phyloP scores from a whole-genome alignment of 2,329 filamentous ascomycete genomes.

The Clathrospora elynae region DNA sequence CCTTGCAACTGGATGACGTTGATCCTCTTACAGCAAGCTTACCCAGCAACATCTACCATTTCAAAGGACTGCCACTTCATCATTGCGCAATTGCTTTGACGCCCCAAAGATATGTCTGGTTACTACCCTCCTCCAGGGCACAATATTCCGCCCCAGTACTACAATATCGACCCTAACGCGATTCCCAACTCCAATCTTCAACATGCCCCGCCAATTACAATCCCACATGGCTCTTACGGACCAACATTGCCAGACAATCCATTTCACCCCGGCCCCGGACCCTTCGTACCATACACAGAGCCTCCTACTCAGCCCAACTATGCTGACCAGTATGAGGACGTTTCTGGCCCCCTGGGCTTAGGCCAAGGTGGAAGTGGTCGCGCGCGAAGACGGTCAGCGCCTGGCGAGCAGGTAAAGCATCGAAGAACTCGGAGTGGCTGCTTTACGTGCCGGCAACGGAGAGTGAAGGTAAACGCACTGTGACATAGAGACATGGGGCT shows the following conservation, averaged over 20 bases:
- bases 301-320: constrained; percentile 41
- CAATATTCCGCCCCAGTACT: constrained; percentile 45
- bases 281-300: constrained; percentile 42
- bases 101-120: constrained; percentile 43
- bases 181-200: constrained; percentile 29
- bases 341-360: constrained; percentile 31
- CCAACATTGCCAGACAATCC: constrained; percentile 40
- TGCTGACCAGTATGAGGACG: constrained; percentile 46
- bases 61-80: constrained; percentile 24
- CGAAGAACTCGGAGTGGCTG: constrained; percentile 92
- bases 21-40: constrained; percentile 36
- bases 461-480: constrained; percentile 68
- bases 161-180: constrained; percentile 40
- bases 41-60: constrained; percentile 30
- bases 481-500: constrained; percentile 1
- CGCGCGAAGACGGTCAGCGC: constrained; percentile 37
- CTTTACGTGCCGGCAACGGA: constrained; percentile 84
- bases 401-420: constrained; percentile 80
- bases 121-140: constrained; percentile 43
- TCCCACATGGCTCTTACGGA: constrained; percentile 36
- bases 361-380: constrained; percentile 37
- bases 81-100: constrained; percentile 23
- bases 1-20: constrained; percentile 49
- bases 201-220: constrained; percentile 37
- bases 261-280: constrained; percentile 37